Conservation (phyloP, 495 filamentous ascomycete species). For the Penicillium paradoxum region DNA sequence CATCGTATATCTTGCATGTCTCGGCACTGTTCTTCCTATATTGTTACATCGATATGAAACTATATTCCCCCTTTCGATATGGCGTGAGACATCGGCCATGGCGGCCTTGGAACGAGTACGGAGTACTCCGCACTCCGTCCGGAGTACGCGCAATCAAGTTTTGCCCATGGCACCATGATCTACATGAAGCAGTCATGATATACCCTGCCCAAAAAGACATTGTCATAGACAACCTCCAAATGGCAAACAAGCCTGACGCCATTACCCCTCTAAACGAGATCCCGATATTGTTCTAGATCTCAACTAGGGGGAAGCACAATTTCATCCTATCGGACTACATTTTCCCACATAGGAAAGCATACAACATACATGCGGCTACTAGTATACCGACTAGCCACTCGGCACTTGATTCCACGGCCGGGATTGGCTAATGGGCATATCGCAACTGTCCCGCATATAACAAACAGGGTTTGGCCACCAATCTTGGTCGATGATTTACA, state of each 20-base stretch:
- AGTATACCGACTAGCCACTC: neutral
- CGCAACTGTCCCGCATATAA: neutral
- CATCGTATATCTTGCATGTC: no score
- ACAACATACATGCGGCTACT: neutral
- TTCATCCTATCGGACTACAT: conserved; percentile 1
- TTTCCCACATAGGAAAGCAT: neutral
- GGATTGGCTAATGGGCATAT: neutral
- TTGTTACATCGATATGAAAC: no score
- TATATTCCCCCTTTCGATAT: neutral
- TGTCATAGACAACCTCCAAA: neutral
- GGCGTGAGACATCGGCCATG: neutral
- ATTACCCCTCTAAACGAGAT: neutral
- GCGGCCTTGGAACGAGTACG: no score
- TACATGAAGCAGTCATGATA: neutral
- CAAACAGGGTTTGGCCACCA: conserved; percentile 5
- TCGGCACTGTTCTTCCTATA: no score
- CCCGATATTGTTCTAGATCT: neutral
- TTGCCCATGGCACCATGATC: neutral
- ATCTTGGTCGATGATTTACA: conserved; percentile 11
- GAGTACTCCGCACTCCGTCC: no score
- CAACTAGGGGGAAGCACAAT: neutral
- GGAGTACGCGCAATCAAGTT: neutral
- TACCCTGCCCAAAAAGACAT: neutral
- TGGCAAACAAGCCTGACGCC: neutral
- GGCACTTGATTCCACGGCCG: neutral